A percentile compares a stretch with the other conserved stretches of the same genome.
Conservation (phyloP, 1,139 yeast genomes). For the Diutina scorzettiae region DNA sequence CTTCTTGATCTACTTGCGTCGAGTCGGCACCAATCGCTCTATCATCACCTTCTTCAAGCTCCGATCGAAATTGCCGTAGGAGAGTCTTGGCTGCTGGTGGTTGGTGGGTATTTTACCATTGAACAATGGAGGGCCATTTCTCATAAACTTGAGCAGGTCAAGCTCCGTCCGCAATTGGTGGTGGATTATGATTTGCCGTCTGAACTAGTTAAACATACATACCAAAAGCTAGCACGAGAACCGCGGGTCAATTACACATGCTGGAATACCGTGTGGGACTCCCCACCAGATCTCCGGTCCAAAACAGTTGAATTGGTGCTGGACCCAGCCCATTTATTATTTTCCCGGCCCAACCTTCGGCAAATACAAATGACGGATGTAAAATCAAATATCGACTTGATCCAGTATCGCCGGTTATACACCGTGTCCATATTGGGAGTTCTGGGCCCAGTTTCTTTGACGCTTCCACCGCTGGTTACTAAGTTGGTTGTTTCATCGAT, state of each 20-base stretch:
- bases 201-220: not conserved
- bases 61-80: not conserved
- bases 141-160: not conserved
- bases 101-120: not conserved
- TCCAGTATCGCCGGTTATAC: not conserved
- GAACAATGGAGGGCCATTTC: not conserved
- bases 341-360: not conserved
- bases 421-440: not conserved
- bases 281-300: not conserved
- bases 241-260: not conserved
- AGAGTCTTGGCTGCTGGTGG: not conserved
- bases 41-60: not conserved
- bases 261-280: not conserved
- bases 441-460: not conserved
- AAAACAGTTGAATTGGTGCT: not conserved
- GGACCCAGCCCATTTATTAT: not conserved
- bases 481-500: not conserved
- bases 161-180: not conserved
- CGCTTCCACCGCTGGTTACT: not conserved
- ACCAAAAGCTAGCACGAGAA: not conserved
- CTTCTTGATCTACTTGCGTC: not conserved
- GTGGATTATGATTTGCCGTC: not conserved
- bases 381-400: not conserved
- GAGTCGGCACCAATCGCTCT: not conserved
- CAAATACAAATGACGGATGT: not conserved